Evolutionary conservation across 495 filamentous ascomycete genomes (phyloP), one percentile per base, ranked within the genome.

Genomic region (Podospora conica): DNA sequence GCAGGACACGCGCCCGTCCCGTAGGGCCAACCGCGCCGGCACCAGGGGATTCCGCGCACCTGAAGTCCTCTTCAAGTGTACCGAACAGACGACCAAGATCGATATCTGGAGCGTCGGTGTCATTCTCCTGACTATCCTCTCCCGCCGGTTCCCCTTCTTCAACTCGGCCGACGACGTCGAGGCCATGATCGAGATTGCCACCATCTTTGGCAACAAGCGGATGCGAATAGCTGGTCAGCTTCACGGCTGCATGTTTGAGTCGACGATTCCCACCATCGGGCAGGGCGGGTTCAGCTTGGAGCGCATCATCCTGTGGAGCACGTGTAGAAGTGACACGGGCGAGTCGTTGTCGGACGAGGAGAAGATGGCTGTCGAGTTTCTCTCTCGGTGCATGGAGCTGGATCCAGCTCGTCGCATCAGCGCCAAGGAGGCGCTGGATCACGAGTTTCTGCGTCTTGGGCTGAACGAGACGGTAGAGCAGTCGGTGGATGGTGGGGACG

Each of bases 51-150:
- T 98, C 76, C 89, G 95, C 24, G 96, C 95, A 0, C 95, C 95
- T 54, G 95, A 98, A 75, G 95, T 98, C 18, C 84, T 98, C 1
- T 90, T 98, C 77, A 98, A 98, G 77, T 98, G 95, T 76, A 98
- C 96, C 1, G 88, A 90, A 53, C 95, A 98, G 76, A 96, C 90
- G n/a, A 92, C 90, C 9, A 92, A 91, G 74, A 94, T 98, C 68
- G 95, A 98, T 75, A 90, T 98, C 71, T 98, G 95, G 95, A 96
- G 92, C 15, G 93, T 88, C 0, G 95, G 95, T 22, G 92, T 98
- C 9, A 96, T 98, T 65, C 85, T 98, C 1, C 80, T 98, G 12
- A 98, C 95, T 1, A 87, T 98, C 56, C 83, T 98, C 9, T 90
- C 91, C 15, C 87, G 87, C 60, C 89, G 95, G 8, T 98, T 98